These are phyloP conservation scores for Dendrobium chrysotoxum DNA, from an alignment of 106 monocot genomes.

Conservation along the genomic window DNA sequence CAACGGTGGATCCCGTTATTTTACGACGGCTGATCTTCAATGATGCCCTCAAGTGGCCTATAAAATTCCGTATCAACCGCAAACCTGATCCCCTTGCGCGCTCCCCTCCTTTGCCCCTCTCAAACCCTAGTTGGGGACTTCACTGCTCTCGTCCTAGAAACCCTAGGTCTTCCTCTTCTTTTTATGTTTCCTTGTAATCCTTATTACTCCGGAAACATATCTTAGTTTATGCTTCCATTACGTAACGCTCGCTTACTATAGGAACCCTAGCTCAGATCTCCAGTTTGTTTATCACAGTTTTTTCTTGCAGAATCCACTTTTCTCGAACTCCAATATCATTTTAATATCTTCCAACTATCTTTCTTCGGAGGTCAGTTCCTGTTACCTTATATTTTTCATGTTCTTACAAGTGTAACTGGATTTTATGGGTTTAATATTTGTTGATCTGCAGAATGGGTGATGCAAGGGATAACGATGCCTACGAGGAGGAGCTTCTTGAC, in stretches of 20 bases:
- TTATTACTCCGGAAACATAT: background rate
- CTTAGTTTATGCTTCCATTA: background rate
- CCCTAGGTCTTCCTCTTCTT: background rate
- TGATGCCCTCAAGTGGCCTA: background rate
- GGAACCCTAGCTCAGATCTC: slow-evolving; percentile 9
- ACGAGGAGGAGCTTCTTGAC: slow-evolving; percentile 98
- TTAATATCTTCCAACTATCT: background rate
- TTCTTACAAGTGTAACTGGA: background rate
- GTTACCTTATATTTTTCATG: background rate
- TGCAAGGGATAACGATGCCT: slow-evolving; percentile 72
- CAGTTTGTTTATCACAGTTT: slow-evolving; percentile 9
- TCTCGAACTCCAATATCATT: background rate
- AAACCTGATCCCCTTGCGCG: background rate
- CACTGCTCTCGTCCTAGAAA: background rate
- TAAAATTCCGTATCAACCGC: background rate
- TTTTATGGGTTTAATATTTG: background rate
- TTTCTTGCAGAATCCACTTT: slow-evolving; percentile 8
- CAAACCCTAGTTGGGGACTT: slow-evolving; percentile 16
- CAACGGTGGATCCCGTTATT: background rate
- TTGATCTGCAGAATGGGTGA: slow-evolving; percentile 66
- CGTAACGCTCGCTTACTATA: background rate
- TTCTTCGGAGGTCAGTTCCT: slow-evolving; percentile 8
- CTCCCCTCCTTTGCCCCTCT: background rate
- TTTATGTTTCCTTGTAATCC: background rate
- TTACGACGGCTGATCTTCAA: background rate